Percentiles rank a stretch among this genome's conserved stretches.
phyloP scores from a whole-genome alignment of 768 basidiomycete genomes.

The Russula foetens region DNA sequence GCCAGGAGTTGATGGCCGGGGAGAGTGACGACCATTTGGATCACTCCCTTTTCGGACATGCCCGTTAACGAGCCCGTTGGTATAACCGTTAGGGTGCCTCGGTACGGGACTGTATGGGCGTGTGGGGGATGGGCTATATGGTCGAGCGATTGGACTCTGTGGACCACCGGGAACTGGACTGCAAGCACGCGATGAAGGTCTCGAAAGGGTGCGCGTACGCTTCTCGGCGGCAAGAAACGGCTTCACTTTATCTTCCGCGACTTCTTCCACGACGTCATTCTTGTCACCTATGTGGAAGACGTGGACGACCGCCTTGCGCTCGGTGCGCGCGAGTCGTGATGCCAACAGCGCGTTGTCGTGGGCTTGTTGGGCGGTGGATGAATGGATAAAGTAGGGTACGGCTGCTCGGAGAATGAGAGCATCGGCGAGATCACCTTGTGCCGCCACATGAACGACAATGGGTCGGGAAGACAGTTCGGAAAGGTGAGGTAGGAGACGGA shows the following conservation, averaged over 20 bases:
- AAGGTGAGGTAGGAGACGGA: slow-evolving; percentile 60
- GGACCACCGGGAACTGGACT: neutral
- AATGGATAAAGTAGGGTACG: slow-evolving; percentile 77
- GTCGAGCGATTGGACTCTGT: neutral
- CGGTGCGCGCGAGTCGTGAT: slow-evolving; percentile 62
- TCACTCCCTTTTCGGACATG: slow-evolving; percentile 25
- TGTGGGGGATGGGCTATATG: slow-evolving; percentile 1
- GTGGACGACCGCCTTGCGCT: slow-evolving; percentile 77
- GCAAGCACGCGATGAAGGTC: neutral
- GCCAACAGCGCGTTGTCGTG: slow-evolving; percentile 88
- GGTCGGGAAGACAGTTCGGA: slow-evolving; percentile 56
- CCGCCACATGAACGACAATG: slow-evolving; percentile 64
- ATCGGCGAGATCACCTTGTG: slow-evolving; percentile 59
- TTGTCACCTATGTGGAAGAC: slow-evolving; percentile 51
- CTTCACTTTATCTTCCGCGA: slow-evolving; percentile 50
- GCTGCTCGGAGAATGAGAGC: slow-evolving; percentile 70
- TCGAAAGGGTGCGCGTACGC: slow-evolving; percentile 21
- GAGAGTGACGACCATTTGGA: slow-evolving; percentile 22
- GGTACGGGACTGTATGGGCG: slow-evolving; percentile 8
- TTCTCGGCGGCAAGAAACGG: slow-evolving; percentile 50
- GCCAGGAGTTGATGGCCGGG: slow-evolving; percentile 17
- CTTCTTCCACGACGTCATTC: slow-evolving; percentile 37
- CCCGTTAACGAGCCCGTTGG: slow-evolving; percentile 29
- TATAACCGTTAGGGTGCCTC: slow-evolving; percentile 26
- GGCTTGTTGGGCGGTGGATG: slow-evolving; percentile 67